Conservation (phyloP, 2,329 filamentous ascomycete genomes). For the Xylaria sp. region DNA sequence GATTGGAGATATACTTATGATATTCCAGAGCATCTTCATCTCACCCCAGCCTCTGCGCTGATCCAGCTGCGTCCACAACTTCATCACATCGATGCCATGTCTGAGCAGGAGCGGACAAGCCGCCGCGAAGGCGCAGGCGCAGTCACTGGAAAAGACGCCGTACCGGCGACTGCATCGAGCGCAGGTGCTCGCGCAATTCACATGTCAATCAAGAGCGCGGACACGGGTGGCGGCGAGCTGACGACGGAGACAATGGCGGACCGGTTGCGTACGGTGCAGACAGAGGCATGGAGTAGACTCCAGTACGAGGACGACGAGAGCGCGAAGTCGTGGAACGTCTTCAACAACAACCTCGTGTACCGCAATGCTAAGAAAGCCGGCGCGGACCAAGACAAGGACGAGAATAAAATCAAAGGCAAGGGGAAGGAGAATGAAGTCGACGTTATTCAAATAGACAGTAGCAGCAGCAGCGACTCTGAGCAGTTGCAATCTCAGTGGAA, state of each 20-base stretch:
- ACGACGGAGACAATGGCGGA: conserved; percentile 78
- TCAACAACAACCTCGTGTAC: conserved; percentile 77
- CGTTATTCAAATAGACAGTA: conserved; percentile 32
- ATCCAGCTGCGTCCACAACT: conserved; percentile 92
- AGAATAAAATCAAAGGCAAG: conserved; percentile 43
- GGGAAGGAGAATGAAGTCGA: conserved; percentile 42
- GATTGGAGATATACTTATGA: conserved; percentile 26
- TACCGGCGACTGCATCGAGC: conserved; percentile 46
- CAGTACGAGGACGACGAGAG: conserved; percentile 85
- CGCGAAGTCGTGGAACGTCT: conserved; percentile 78
- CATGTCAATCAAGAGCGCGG: conserved; percentile 84
- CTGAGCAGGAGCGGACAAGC: conserved; percentile 73
- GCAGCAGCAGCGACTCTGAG: conserved; percentile 36
- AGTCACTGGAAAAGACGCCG: conserved; percentile 42
- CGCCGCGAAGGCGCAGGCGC: conserved; percentile 52
- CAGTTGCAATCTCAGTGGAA: conserved; percentile 47
- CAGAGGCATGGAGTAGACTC: conserved; percentile 83
- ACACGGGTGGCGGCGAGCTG: conserved; percentile 70
- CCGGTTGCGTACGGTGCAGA: conserved; percentile 80
- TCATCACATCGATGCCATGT: conserved; percentile 87
- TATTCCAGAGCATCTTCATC: conserved; percentile 78
- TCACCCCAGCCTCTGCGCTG: conserved; percentile 84
- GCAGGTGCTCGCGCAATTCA: conserved; percentile 79
- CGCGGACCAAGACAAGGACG: conserved; percentile 29
- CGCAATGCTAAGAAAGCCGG: conserved; percentile 35